Conservation (phyloP, 2,329 filamentous ascomycete species). For the Metarhizium robertsii region DNA sequence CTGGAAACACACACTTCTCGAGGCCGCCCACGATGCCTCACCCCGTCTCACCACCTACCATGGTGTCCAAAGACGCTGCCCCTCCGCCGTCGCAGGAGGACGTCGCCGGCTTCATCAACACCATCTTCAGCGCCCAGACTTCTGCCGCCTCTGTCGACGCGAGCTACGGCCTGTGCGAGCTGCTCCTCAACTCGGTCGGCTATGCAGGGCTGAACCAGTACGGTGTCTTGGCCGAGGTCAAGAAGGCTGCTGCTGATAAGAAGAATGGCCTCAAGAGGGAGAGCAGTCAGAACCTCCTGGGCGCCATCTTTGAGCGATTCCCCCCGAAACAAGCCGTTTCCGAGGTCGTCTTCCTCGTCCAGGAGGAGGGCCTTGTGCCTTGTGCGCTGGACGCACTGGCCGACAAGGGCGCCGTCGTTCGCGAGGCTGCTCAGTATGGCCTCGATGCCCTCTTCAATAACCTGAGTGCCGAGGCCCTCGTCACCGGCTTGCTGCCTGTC, state of each 20-base stretch:
- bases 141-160: conserved; percentile 61
- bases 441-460: conserved; percentile 79
- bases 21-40: conserved; percentile 32
- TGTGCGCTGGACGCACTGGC: conserved; percentile 75
- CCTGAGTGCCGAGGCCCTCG: conserved; percentile 72
- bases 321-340: conserved; percentile 66
- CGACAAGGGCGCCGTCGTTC: conserved; percentile 83
- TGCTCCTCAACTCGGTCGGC: conserved; percentile 45
- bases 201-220: conserved; percentile 43
- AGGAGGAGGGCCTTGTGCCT: conserved; percentile 64
- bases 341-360: conserved; percentile 74
- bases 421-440: conserved; percentile 88
- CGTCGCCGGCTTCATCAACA: conserved; percentile 53
- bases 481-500: conserved; percentile 71
- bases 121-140: conserved; percentile 59
- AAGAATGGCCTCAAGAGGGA: conserved; percentile 81
- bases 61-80: conserved; percentile 38
- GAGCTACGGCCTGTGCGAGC: conserved; percentile 50
- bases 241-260: conserved; percentile 81
- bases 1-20: background rate
- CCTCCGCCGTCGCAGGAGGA: conserved; percentile 57
- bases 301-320: conserved; percentile 87
- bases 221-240: conserved; percentile 45
- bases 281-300: conserved; percentile 88
- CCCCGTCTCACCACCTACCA: conserved; percentile 37